Evolutionary conservation across 2,329 filamentous ascomycete species (phyloP).

Genomic region (Colletotrichum cordylinicola): DNA sequence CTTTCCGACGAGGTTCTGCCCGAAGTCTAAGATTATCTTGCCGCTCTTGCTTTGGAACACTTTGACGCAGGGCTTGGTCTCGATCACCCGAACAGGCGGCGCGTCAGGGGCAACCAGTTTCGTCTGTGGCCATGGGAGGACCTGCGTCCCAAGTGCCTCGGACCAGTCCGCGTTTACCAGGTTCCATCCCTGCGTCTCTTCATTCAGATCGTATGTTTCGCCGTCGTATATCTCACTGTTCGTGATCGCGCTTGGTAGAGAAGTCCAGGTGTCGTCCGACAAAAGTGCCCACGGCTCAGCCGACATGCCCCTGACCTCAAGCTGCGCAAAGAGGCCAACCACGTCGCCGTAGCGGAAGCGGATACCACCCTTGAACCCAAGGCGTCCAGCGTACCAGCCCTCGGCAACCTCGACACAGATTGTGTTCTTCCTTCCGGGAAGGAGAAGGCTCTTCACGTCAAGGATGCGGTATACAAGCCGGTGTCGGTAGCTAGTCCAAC

Average conservation of each 20-base stretch:
- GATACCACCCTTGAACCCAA: conserved; percentile 33
- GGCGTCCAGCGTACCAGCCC: conserved; percentile 54
- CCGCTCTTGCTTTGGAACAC: conserved; percentile 39
- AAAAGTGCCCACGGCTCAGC: conserved; percentile 24
- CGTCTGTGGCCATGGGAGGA: conserved; percentile 23
- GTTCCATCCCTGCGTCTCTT: conserved; percentile 26
- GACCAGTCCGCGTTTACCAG: background rate
- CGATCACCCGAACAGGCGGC: conserved; percentile 33
- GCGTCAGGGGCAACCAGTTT: conserved; percentile 36
- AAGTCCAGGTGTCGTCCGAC: conserved; percentile 35
- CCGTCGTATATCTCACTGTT: conserved; percentile 33
- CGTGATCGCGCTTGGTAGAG: conserved; percentile 21
- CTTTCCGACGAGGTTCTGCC: conserved; percentile 19
- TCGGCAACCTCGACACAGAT: conserved; percentile 54
- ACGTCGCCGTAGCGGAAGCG: conserved; percentile 37
- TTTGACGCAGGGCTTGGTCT: conserved; percentile 23
- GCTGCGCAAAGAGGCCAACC: conserved; percentile 32
- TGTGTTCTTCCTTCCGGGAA: conserved; percentile 37
- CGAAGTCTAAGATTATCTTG: conserved; percentile 46
- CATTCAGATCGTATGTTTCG: conserved; percentile 34
- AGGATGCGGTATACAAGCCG: conserved; percentile 48
- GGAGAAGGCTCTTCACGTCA: conserved; percentile 43
- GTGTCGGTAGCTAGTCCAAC: conserved; percentile 50
- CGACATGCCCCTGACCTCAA: conserved; percentile 28
- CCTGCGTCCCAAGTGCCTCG: background rate